Evolutionary conservation across 176 grass and related monocot genomes (phyloP), one percentile per base, ranked within the genome.

Genomic region (Zoysia pacifica): DNA sequence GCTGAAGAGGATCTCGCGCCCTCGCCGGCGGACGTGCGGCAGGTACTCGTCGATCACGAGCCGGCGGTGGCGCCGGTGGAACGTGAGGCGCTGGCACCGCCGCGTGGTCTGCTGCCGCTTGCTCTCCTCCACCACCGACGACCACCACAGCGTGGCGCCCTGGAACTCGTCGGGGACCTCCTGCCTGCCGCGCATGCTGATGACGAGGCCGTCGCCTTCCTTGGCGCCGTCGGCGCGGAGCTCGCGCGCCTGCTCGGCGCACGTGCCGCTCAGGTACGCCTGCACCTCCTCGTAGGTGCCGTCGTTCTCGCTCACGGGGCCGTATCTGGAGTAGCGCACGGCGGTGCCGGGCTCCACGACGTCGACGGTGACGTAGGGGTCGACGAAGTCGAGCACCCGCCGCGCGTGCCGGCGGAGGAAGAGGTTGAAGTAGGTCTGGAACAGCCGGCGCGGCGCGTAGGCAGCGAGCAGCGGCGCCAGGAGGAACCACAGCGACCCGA

Each of bases 141-240:
- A 47, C 86, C 80, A 88, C 86, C 86, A 87, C 10, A 87, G 58
- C 16, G 54, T 14, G 61, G 11, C 76, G 66, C 82, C 85, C 0
- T 2, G 4, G 69, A 85, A 91, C 4, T 86, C 74, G 74, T 91
- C 90, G 63, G 82, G 47, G 48, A 88, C 49, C 35, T 88, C 90
- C 69, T 91, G 79, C n/a, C 68, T 11, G 45, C 52, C 59, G 74
- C 65, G 69, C 64, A 91, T 47, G 86, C 86, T 85, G 62, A 88
- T 10, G 8, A 87, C 48, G 40, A 82, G 70, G 9, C 45, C 54
- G 78, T 78, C 47, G 61, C 68, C 79, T 2, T 76, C 78, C 3
- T 10, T 5, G 72, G 70, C 64, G 65, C 79, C 38, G 12, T 87
- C 85, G 37, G 63, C 78, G 42, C 43, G 43, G 20, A 82, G 63